phyloP scores from a whole-genome alignment of 495 filamentous ascomycete species.

The Podospora appendiculata region DNA sequence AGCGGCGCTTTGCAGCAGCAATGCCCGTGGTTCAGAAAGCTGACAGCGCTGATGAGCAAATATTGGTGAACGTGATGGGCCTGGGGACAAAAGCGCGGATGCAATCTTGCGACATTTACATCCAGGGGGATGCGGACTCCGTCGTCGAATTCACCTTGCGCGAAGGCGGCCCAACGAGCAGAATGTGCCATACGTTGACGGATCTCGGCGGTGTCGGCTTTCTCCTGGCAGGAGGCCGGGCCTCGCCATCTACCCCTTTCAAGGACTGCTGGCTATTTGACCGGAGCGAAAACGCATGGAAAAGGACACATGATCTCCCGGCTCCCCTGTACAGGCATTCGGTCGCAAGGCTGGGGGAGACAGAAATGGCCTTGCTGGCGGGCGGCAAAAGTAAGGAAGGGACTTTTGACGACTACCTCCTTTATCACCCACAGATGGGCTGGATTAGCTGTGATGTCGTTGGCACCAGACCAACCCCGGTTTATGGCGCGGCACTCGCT shows the following conservation, averaged over 20 bases:
- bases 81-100: slow-evolving; percentile 53
- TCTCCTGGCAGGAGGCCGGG: slow-evolving; percentile 70
- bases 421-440: slow-evolving; percentile 49
- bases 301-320: slow-evolving; percentile 53
- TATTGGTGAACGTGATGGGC: slow-evolving; percentile 46
- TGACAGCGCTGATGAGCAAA: slow-evolving; percentile 7
- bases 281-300: slow-evolving; percentile 47
- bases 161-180: slow-evolving; percentile 34
- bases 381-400: slow-evolving; percentile 11
- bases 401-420: slow-evolving; percentile 52
- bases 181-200: slow-evolving; percentile 76
- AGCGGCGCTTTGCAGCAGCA: slow-evolving; percentile 34
- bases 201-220: slow-evolving; percentile 38
- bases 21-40: slow-evolving; percentile 11
- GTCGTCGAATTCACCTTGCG: slow-evolving; percentile 14
- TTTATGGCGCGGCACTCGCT: slow-evolving; percentile 53
- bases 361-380: slow-evolving; percentile 31
- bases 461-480: slow-evolving; percentile 33
- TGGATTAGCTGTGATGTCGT: slow-evolving; percentile 35
- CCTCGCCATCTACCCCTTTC: slow-evolving; percentile 59
- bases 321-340: slow-evolving; percentile 65
- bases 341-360: slow-evolving; percentile 49
- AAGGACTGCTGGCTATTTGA: slow-evolving; percentile 66
- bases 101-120: slow-evolving; percentile 53
- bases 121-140: slow-evolving; percentile 8